Evolutionary conservation across 371 early-diverging fungal species (phyloP).

Genomic region (Sporodiniella umbellata): DNA sequence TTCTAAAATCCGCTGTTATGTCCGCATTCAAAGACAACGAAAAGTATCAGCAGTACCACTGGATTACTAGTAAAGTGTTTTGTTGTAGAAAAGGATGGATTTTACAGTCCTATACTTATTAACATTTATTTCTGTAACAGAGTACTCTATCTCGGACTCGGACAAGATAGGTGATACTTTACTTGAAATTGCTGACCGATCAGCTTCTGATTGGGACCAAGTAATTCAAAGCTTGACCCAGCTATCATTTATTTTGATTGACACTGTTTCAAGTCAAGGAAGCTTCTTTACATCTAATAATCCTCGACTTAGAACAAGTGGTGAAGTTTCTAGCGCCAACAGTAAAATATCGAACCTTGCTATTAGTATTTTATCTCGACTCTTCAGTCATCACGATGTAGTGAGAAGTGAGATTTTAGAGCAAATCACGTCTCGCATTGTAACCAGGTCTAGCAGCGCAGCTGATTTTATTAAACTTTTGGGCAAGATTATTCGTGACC

Average conservation of each 20-base stretch:
- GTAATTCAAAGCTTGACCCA: slow-evolving; percentile 58
- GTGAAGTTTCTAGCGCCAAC: slow-evolving; percentile 3
- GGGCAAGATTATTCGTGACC: slow-evolving; percentile 40
- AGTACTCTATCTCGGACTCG: slow-evolving; percentile 5
- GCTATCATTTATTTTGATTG: slow-evolving; percentile 52
- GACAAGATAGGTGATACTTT: slow-evolving; percentile 8
- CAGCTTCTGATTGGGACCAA: slow-evolving; percentile 59
- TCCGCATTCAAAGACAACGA: slow-evolving; percentile 51
- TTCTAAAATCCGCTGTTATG: slow-evolving; percentile 44
- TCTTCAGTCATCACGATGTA: slow-evolving; percentile 56
- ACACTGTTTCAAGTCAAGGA: slow-evolving; percentile 33
- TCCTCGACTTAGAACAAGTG: slow-evolving; percentile 6
- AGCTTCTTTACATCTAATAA: slow-evolving; percentile 7
- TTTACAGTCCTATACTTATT: no score
- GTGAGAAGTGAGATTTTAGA: slow-evolving; percentile 60
- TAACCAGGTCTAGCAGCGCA: slow-evolving; percentile 52
- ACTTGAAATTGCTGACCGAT: slow-evolving; percentile 34
- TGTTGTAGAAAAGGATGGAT: background rate
- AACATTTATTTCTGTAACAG: background rate
- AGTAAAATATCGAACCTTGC: slow-evolving; percentile 31
- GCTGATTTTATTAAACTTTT: slow-evolving; percentile 47
- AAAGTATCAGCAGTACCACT: slow-evolving; percentile 41
- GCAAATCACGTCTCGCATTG: slow-evolving; percentile 58
- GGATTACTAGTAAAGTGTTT: slow-evolving; percentile 44
- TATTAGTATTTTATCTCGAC: slow-evolving; percentile 37